A percentile compares a stretch with the other conserved stretches of the same genome.
Conservation (phyloP, 2,329 filamentous ascomycete species). For the Monilinia vaccinii-corymbosi region DNA sequence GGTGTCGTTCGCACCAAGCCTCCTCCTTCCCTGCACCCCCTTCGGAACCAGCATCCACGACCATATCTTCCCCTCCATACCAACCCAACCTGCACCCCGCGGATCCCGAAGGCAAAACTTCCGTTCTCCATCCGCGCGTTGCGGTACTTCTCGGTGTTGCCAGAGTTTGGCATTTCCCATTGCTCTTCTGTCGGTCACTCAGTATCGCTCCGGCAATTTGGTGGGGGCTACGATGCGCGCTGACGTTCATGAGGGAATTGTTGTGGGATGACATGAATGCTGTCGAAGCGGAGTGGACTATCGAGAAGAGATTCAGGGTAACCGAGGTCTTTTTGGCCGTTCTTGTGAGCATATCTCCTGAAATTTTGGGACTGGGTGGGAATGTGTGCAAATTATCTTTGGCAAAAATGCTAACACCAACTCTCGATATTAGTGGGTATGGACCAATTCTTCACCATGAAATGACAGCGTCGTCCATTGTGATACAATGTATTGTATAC, state of each 20-base stretch:
- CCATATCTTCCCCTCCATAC: slow-evolving; percentile 6
- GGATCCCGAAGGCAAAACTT: slow-evolving; percentile 20
- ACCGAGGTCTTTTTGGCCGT: slow-evolving; percentile 64
- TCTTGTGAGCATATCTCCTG: slow-evolving; percentile 46
- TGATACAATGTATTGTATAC: neutral
- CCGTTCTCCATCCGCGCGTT: slow-evolving; percentile 64
- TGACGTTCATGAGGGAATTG: slow-evolving; percentile 59
- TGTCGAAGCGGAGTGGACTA: slow-evolving; percentile 33
- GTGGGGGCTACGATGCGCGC: slow-evolving; percentile 61
- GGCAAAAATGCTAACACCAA: neutral
- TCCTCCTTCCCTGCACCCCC: slow-evolving; percentile 5
- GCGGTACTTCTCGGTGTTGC: slow-evolving; percentile 70
- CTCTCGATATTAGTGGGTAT: neutral
- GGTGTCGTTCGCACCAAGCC: slow-evolving; percentile 13
- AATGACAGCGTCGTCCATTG: neutral
- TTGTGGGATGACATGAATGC: slow-evolving; percentile 39
- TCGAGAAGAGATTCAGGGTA: slow-evolving; percentile 44
- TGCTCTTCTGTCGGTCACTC: slow-evolving; percentile 63
- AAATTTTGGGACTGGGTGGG: neutral
- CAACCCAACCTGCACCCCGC: slow-evolving; percentile 22
- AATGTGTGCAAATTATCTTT: neutral
- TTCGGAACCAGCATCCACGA: slow-evolving; percentile 5
- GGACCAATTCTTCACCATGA: neutral
- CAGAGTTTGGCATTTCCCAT: slow-evolving; percentile 60
- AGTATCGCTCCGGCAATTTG: slow-evolving; percentile 62